Evolutionary conservation across 116 monocot genomes (phyloP), one percentile per base, ranked within the genome.

Genomic region (Cymodocea nodosa): DNA sequence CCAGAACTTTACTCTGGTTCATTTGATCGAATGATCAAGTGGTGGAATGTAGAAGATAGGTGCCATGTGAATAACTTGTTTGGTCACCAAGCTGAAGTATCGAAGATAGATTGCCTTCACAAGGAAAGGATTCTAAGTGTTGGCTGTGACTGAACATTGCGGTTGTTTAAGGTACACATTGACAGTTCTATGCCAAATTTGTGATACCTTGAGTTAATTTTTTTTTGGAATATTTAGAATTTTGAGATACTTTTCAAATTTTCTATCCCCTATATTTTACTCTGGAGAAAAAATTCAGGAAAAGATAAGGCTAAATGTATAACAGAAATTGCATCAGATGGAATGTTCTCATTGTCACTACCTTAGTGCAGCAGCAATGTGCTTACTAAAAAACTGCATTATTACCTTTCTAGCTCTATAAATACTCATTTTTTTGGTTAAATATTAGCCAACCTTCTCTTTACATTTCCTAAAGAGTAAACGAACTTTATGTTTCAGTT

Each of bases 11-110:
- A 80, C 64, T 98, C 98, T 73, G 88, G 89, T 20, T 98, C 98
- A 34, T 98, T 84, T 77, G 98, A 98, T 64, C 79, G 92, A 36
- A 80, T 84, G 67, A 85, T 98, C 56, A 98, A 92, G 78, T 75
- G 86, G 64, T 98, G 98, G 98, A 86, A 92, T 86, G 89, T 69
- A 19, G 92, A 88, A 62, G 98, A 98, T 51, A 89, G 98, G 70
- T 78, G 85, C 52, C 80, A 88, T 69, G 77, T 92, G 65, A 81
- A 98, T 64, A 92, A 79, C 65, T 64, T 98, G 73, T 89, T 82
- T 84, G 98, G 98, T 10, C 98, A 98, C 71, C 89, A 98, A 75
- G 86, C 86, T 77, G 98, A 92, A 73, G 80, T 98, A 30, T 71
- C 92, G 51, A 79, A 80, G 34, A 86, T 91, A 69, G 98, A 98